These are phyloP conservation scores for Annona squamosa DNA, from an alignment of 164 flowering plant genomes.

Conservation along the genomic window DNA sequence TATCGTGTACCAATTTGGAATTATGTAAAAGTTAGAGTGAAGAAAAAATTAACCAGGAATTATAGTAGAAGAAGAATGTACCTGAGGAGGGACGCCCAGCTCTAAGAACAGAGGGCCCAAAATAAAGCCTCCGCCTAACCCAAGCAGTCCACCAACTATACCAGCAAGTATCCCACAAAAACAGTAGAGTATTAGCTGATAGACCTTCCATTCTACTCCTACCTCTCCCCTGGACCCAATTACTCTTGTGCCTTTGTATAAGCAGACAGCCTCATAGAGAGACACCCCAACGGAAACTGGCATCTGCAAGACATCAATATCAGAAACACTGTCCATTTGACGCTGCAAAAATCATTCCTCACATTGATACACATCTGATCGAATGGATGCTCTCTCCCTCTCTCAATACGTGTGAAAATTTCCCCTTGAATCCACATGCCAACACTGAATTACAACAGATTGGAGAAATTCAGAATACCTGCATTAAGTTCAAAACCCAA, in stretches of 20 bases:
- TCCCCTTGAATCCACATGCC: slow-evolving; percentile 1
- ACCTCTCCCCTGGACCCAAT: slow-evolving; percentile 65
- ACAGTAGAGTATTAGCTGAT: slow-evolving; percentile 61
- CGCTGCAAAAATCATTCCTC: slow-evolving; percentile 5
- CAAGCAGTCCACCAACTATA: slow-evolving; percentile 88
- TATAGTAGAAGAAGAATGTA: slow-evolving; percentile 3
- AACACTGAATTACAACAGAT: neutral
- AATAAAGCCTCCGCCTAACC: slow-evolving; percentile 90
- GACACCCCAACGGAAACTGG: slow-evolving; percentile 81
- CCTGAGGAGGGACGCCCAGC: slow-evolving; percentile 96
- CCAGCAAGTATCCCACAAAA: slow-evolving; percentile 70
- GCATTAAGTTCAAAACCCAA: slow-evolving; percentile 81
- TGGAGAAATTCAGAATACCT: slow-evolving; percentile 36
- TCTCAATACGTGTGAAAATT: neutral
- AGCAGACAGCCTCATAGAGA: slow-evolving; percentile 53
- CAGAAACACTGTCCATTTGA: neutral
- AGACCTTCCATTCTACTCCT: slow-evolving; percentile 38
- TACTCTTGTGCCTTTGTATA: slow-evolving; percentile 57
- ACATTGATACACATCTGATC: neutral
- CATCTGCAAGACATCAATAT: slow-evolving; percentile 33
- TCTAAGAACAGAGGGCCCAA: slow-evolving; percentile 94
- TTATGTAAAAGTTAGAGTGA: neutral
- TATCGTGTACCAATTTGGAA: neutral
- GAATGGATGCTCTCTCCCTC: too few species aligned
- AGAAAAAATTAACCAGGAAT: neutral